Conservation (phyloP, 108 stramenopile genomes). For the Fragilaria radians region DNA sequence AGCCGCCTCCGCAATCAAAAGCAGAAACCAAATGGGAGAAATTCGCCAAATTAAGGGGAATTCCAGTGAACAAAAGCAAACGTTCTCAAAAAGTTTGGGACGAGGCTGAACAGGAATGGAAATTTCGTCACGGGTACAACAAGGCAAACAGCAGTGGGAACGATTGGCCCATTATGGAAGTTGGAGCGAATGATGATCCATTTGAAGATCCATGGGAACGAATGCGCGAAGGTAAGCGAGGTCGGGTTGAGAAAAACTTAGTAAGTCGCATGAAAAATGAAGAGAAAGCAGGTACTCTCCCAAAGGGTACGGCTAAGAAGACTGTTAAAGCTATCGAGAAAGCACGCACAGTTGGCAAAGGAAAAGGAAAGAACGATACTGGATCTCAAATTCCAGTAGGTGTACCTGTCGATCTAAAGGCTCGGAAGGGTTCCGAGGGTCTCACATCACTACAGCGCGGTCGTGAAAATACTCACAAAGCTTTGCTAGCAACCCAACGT, state of each 20-base stretch:
- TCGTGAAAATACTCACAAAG: conserved; percentile 52
- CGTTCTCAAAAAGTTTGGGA: conserved; percentile 86
- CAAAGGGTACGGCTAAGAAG: conserved; percentile 62
- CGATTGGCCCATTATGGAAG: conserved; percentile 89
- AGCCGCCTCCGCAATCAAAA: conserved; percentile 85
- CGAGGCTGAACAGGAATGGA: conserved; percentile 81
- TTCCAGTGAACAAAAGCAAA: conserved; percentile 76
- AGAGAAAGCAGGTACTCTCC: conserved; percentile 55
- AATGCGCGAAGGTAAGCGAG: conserved; percentile 60
- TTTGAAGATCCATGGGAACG: conserved; percentile 80
- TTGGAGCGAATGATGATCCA: conserved; percentile 77
- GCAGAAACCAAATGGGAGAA: conserved; percentile 86
- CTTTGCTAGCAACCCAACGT: conserved; percentile 66
- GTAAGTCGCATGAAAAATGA: conserved; percentile 68
- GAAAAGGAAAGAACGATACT: conserved; percentile 31
- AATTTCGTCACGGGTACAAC: conserved; percentile 74
- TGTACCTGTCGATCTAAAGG: conserved; percentile 66
- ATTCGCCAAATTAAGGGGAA: conserved; percentile 79
- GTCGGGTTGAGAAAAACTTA: conserved; percentile 59
- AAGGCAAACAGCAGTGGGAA: conserved; percentile 59
- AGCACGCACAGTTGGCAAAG: conserved; percentile 44
- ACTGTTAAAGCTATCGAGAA: conserved; percentile 45
- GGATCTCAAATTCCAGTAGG: conserved; percentile 42
- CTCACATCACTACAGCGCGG: conserved; percentile 35
- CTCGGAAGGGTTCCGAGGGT: conserved; percentile 12